Percentiles rank a stretch among this genome's conserved stretches.
Conservation (phyloP, 1,284 basidiomycete species). For the Fomitopsis betulina region DNA sequence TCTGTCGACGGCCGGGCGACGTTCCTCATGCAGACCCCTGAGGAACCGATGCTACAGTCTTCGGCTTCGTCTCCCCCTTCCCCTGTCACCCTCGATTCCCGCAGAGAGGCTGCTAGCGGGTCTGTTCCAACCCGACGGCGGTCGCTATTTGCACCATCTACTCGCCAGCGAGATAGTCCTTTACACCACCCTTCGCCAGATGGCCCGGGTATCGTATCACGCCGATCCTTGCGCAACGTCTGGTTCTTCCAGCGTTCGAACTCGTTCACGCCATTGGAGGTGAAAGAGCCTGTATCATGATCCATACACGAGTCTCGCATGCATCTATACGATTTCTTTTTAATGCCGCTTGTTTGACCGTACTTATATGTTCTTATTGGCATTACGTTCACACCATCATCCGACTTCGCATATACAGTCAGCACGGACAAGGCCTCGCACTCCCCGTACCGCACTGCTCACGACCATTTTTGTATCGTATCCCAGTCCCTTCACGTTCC, state of each 20-base stretch:
- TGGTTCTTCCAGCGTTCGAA: constrained; percentile 21
- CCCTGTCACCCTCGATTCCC: constrained; percentile 3
- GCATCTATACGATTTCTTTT: constrained; percentile 1
- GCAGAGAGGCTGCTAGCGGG: constrained; percentile 11
- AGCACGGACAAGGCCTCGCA: constrained; percentile 2
- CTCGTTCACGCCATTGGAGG: constrained; percentile 16
- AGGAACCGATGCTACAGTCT: background rate
- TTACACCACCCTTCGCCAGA: constrained; percentile 3
- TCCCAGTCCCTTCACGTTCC: background rate
- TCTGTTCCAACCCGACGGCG: constrained; percentile 19
- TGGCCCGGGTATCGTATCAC: constrained; percentile 1
- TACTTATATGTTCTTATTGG: constrained; percentile 1
- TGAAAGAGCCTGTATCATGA: constrained; percentile 2
- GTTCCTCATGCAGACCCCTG: constrained; percentile 1
- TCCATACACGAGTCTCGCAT: background rate
- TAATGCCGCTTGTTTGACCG: background rate
- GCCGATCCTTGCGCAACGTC: constrained; percentile 18
- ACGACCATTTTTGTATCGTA: constrained; percentile 2
- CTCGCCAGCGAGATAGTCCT: constrained; percentile 12
- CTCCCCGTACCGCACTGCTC: constrained; percentile 1
- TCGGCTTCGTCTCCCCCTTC: constrained; percentile 2
- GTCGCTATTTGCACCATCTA: constrained; percentile 21
- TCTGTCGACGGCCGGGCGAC: constrained; percentile 10
- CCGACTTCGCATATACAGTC: constrained; percentile 1
- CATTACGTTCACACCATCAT: background rate